Percentiles rank a stretch among this genome's conserved stretches.
Evolutionary conservation across 1,139 yeast genomes (phyloP).

Genomic region (Taphrina pruni): DNA sequence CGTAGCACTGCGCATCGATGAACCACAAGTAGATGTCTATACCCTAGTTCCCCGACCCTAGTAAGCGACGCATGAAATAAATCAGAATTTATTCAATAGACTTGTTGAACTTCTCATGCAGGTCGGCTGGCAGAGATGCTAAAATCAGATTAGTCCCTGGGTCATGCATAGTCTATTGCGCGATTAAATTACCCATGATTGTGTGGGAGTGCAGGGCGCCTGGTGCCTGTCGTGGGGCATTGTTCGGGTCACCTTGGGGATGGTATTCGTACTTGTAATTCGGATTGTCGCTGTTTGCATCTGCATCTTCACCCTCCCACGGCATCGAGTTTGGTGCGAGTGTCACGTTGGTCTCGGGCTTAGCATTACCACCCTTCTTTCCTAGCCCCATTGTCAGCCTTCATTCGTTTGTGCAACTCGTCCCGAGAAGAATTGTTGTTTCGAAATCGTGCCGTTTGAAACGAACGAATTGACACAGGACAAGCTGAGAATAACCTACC

Average conservation of each 20-base stretch:
- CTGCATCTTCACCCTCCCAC: constrained; percentile 35
- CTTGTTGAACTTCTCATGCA: constrained; percentile 40
- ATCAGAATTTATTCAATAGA: constrained; percentile 3
- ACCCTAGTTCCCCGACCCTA: not conserved
- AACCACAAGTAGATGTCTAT: not conserved
- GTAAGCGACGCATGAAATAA: too few relatives aligned
- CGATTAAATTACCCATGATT: constrained; percentile 18
- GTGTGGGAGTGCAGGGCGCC: constrained; percentile 42
- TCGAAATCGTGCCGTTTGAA: not conserved
- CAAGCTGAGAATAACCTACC: constrained; percentile 7
- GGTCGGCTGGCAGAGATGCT: constrained; percentile 35
- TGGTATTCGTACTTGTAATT: constrained; percentile 38
- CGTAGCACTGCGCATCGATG: too few relatives aligned
- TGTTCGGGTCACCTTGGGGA: constrained; percentile 36
- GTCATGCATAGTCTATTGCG: too few relatives aligned
- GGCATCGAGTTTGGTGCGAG: constrained; percentile 37
- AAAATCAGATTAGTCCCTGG: not conserved
- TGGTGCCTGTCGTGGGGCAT: constrained; percentile 38
- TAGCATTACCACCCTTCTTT: constrained; percentile 41
- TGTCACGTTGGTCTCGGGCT: constrained; percentile 35
- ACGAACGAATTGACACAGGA: not conserved
- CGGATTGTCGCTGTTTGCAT: constrained; percentile 25
- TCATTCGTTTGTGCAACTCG: not conserved
- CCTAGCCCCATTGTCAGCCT: constrained; percentile 9
- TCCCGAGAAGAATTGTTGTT: not conserved